Evolutionary conservation across 129 eudicot genomes (phyloP).

Genomic region (Kitagawia praeruptora): DNA sequence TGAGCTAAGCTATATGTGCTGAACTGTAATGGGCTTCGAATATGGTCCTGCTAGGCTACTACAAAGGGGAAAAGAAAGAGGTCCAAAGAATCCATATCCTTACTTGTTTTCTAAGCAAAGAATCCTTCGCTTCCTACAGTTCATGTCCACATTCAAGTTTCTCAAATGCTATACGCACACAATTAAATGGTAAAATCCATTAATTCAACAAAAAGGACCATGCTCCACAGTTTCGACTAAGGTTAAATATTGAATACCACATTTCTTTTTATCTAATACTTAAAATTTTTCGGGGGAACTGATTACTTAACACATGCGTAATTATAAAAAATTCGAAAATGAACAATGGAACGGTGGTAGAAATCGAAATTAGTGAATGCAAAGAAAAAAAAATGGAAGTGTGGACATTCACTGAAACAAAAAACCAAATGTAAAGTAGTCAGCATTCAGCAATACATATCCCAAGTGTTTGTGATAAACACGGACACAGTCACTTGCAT

Average conservation of each 20-base stretch:
- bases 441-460: conserved; percentile 4
- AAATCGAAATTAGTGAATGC: no score
- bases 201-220: no score
- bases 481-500: neutral
- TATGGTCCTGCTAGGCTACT: neutral
- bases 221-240: no score
- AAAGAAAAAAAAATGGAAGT: no score
- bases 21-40: neutral
- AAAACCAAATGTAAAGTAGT: neutral
- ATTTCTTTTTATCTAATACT: no score
- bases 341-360: no score
- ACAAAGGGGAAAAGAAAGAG: neutral
- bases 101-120: neutral
- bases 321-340: no score
- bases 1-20: neutral
- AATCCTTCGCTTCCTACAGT: neutral
- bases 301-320: no score
- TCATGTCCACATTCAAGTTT: neutral
- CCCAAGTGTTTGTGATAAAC: neutral
- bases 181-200: no score
- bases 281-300: no score
- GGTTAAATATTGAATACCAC: no score
- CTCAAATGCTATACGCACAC: neutral
- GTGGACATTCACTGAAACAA: no score
- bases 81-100: neutral